Evolutionary conservation across 352 stramenopile genomes (phyloP).

Genomic region (Globisporangium recalcitrans): DNA sequence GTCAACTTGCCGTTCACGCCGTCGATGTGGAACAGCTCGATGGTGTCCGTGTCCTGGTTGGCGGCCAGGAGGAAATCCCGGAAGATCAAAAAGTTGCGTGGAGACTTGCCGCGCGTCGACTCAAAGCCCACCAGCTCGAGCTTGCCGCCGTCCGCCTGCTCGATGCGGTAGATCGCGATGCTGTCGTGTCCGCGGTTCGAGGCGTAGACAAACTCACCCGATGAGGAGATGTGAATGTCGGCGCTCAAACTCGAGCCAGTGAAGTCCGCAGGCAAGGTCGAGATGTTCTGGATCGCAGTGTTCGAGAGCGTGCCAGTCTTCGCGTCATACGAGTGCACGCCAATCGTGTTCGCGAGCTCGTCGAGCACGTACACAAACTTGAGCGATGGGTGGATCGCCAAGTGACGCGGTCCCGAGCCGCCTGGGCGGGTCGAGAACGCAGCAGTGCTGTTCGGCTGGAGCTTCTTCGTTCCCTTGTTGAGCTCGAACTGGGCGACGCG

Average conservation of each 20-base stretch:
- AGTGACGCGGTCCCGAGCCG: constrained; percentile 64
- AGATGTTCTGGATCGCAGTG: constrained; percentile 53
- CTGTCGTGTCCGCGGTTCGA: constrained; percentile 44
- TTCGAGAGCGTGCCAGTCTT: constrained; percentile 37
- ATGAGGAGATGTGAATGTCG: constrained; percentile 29
- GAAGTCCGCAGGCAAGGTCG: constrained; percentile 50
- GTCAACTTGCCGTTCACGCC: constrained; percentile 23
- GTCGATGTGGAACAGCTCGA: constrained; percentile 41
- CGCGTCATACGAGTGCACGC: constrained; percentile 49
- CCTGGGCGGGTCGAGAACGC: constrained; percentile 38
- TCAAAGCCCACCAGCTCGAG: constrained; percentile 25
- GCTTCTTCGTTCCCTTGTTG: constrained; percentile 31
- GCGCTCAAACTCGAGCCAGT: constrained; percentile 27
- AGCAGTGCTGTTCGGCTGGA: constrained; percentile 26
- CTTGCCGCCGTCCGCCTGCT: constrained; percentile 13
- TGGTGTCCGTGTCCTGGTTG: constrained; percentile 47
- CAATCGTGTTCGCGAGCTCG: constrained; percentile 64
- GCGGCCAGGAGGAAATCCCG: constrained; percentile 29
- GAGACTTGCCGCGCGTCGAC: constrained; percentile 26
- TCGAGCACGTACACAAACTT: constrained; percentile 61
- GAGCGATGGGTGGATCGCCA: constrained; percentile 54
- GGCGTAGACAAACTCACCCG: constrained; percentile 36
- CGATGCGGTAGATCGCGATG: constrained; percentile 30
- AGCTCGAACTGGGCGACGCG: constrained; percentile 56
- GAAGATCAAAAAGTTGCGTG: constrained; percentile 33